phyloP scores from a whole-genome alignment of 176 grass and related monocot genomes.

The Musa itinerans region DNA sequence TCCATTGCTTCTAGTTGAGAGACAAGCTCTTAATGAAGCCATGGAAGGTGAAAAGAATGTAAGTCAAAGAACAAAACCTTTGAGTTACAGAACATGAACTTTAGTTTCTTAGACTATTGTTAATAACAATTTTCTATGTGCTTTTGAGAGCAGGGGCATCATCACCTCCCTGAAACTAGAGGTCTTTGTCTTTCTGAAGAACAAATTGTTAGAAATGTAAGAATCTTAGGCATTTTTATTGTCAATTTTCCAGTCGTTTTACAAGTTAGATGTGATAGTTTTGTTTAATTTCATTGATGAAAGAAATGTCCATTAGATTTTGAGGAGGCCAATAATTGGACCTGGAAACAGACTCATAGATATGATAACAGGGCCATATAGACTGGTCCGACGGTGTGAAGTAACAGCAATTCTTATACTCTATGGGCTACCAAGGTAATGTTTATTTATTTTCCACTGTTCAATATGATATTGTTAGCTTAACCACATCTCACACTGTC shows the following conservation, averaged over 20 bases:
- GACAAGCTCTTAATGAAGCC: conserved; percentile 88
- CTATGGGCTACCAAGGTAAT: conserved; percentile 73
- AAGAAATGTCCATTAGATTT: conserved; percentile 34
- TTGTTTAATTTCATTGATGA: neutral
- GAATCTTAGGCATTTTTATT: conserved; percentile 14
- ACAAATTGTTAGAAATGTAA: conserved; percentile 87
- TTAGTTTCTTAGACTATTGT: conserved; percentile 5
- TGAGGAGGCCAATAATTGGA: conserved; percentile 60
- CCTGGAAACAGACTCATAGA: conserved; percentile 66
- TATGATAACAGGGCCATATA: conserved; percentile 48
- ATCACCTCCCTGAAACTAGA: conserved; percentile 84
- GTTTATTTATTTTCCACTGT: neutral
- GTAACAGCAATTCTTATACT: conserved; percentile 91
- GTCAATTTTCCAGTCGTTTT: no score
- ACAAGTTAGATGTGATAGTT: neutral
- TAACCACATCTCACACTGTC: neutral
- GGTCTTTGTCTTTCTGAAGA: conserved; percentile 96
- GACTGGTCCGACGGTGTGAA: conserved; percentile 54
- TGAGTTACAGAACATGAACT: conserved; percentile 15
- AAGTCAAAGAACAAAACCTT: conserved; percentile 12
- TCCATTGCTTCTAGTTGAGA: conserved; percentile 87
- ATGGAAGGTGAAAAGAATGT: conserved; percentile 90
- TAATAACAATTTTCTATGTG: conserved; percentile 8
- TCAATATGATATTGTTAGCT: neutral
- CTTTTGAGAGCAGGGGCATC: conserved; percentile 50